phyloP scores from a whole-genome alignment of 2,329 filamentous ascomycete species.

The Alternaria sp. region DNA sequence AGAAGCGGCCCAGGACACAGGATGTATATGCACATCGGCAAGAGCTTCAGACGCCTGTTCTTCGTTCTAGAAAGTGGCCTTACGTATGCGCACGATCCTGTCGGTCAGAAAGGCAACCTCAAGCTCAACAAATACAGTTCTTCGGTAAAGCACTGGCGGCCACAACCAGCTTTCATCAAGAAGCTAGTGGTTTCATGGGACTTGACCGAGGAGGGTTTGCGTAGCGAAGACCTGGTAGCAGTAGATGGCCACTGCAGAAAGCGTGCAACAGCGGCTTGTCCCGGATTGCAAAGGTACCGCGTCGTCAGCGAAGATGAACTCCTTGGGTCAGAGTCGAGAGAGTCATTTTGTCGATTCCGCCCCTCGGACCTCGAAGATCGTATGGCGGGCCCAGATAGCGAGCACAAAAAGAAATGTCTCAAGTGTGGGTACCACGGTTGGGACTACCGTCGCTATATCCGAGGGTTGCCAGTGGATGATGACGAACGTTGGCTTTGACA shows the following conservation, averaged over 20 bases:
- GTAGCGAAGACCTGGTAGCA: constrained; percentile 3
- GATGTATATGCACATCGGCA: too few relatives aligned
- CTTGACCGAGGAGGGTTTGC: constrained; percentile 3
- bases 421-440: neutral
- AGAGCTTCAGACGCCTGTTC: neutral
- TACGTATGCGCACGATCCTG: constrained; percentile 4
- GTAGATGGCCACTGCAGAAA: constrained; percentile 5
- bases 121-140: neutral
- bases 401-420: constrained; percentile 11
- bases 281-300: neutral
- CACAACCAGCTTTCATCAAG: neutral
- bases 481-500: constrained; percentile 9
- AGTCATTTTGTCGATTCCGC: constrained; percentile 4
- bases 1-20: neutral
- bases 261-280: neutral
- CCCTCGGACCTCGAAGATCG: neutral
- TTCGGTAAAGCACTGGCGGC: neutral
- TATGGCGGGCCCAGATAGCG: neutral
- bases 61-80: constrained; percentile 5
- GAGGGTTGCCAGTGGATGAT: constrained; percentile 2
- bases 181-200: constrained; percentile 8
- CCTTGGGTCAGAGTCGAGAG: neutral
- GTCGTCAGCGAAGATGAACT: neutral
- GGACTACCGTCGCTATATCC: constrained; percentile 8
- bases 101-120: neutral